Percentiles rank a stretch among this genome's conserved stretches.
Conservation (phyloP, 108 stramenopile genomes). For the Stephanodiscus minutulus region DNA sequence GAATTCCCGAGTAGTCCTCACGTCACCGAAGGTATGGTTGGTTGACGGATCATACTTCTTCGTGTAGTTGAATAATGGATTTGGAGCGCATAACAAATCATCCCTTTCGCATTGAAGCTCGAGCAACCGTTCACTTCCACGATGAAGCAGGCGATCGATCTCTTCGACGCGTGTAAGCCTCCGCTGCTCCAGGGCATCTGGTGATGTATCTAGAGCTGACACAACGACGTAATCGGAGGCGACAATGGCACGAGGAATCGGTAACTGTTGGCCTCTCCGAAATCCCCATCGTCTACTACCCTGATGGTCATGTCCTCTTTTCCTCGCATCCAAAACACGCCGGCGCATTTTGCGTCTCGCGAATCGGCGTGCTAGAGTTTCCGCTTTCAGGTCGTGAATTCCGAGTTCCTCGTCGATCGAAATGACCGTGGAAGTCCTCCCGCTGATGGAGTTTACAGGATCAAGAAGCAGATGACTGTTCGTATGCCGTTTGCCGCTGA, state of each 20-base stretch:
- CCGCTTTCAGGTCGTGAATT: constrained; percentile 45
- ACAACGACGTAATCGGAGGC: constrained; percentile 38
- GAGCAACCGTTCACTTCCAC: constrained; percentile 55
- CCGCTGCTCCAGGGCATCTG: constrained; percentile 49
- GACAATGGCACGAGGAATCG: background rate
- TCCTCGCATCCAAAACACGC: background rate
- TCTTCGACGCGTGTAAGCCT: constrained; percentile 72
- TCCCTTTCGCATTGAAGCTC: constrained; percentile 87
- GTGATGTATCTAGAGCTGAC: constrained; percentile 40
- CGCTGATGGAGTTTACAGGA: constrained; percentile 4
- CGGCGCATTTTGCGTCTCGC: constrained; percentile 21
- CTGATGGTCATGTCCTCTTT: constrained; percentile 9
- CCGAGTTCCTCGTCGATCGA: constrained; percentile 51
- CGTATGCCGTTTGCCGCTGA: constrained; percentile 72
- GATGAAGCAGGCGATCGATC: constrained; percentile 70
- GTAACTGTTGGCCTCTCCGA: constrained; percentile 25
- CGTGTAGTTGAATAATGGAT: constrained; percentile 87
- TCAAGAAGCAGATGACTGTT: background rate
- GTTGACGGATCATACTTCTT: constrained; percentile 45
- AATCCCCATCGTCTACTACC: constrained; percentile 48
- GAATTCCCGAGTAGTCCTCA: constrained; percentile 58
- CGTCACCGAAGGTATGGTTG: constrained; percentile 42
- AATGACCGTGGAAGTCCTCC: constrained; percentile 35
- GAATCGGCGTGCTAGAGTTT: constrained; percentile 36
- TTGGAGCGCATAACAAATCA: constrained; percentile 75